phyloP scores from a whole-genome alignment of 2,329 filamentous ascomycete genomes.

The Penicillium brasilianum region DNA sequence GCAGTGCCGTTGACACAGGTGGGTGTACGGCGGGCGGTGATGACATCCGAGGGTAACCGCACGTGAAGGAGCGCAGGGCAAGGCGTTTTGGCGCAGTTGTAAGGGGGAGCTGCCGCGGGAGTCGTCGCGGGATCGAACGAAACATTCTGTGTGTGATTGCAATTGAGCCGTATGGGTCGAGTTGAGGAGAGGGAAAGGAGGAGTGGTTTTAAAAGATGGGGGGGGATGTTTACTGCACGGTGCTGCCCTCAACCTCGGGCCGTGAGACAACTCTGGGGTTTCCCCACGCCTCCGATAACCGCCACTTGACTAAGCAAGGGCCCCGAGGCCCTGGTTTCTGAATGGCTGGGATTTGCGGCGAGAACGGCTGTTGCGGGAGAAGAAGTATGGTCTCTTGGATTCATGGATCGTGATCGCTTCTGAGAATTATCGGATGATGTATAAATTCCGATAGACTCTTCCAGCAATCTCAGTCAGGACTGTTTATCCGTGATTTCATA shows the following conservation, averaged over 20 bases:
- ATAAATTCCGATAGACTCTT: not conserved
- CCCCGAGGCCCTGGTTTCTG: not conserved
- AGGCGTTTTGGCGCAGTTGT: constrained; percentile 30
- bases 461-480: not conserved
- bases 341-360: constrained; percentile 7
- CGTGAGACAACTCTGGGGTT: constrained; percentile 13
- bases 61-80: constrained; percentile 41
- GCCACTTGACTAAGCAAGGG: constrained; percentile 16
- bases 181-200: not conserved
- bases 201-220: not conserved
- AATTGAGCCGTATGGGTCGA: not conserved
- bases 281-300: constrained; percentile 19
- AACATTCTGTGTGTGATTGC: constrained; percentile 35
- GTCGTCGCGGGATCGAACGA: constrained; percentile 42
- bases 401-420: not conserved
- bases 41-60: constrained; percentile 58
- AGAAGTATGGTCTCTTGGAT: not conserved
- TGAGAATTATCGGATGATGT: not conserved
- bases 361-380: not conserved
- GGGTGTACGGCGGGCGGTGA: constrained; percentile 62
- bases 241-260: constrained; percentile 15
- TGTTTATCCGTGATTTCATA: too few relatives aligned
- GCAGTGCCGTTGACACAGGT: constrained; percentile 64
- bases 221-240: constrained; percentile 2
- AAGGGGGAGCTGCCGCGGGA: constrained; percentile 40